Base-by-base conservation (phyloP, 495 filamentous ascomycete species). In the Darksidea phi region DNA sequence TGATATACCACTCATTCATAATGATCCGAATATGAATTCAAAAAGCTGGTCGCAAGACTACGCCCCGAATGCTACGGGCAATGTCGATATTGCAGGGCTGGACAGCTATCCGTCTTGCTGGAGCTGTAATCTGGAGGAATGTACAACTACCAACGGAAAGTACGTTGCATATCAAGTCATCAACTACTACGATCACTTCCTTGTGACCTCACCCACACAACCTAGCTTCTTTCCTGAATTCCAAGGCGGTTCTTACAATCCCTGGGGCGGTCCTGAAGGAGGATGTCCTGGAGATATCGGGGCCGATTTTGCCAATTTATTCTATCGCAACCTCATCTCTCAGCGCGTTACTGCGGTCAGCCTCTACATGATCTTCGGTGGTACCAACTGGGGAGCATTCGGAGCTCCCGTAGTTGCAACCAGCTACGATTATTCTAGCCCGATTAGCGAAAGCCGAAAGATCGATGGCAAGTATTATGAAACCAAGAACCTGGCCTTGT, bases 31-130 rank as follows among this genome's bases (percentile, higher is more conserved):
- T 41, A 70, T 75, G 55, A 70, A 70, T 38, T 68, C 67, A 2
- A 72, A 71, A 23, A 67, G 67, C 8, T 81, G 79, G 79, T 80
- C 78, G 1, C 72, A 68, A 25, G 78, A 80, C 61, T 80, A 72
- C 51, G 71, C 72, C 41, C 53, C 54, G 1, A 75, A 73, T 55
- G 78, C 73, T 7, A 79, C 73, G 17, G 83, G 83, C 12, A 80
- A 83, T 59, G 80, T 84, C 24, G 82, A 86, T 67, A 74, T 82
- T 32, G 74, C 80, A 21, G 82, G 80, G 7, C 50, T 84, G 6
- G 83, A 86, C 61, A 79, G 77, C 32, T 86, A 86, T 57, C 84
- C 83, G 11, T 81, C 79, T 62, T 85, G 84, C 69, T 86, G 83
- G 83, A 81, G 77, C 12, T 86, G 84, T 59, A 75, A 81, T 59